Conservation (phyloP, 1,139 yeast species). For the Ogataea hybrid region DNA sequence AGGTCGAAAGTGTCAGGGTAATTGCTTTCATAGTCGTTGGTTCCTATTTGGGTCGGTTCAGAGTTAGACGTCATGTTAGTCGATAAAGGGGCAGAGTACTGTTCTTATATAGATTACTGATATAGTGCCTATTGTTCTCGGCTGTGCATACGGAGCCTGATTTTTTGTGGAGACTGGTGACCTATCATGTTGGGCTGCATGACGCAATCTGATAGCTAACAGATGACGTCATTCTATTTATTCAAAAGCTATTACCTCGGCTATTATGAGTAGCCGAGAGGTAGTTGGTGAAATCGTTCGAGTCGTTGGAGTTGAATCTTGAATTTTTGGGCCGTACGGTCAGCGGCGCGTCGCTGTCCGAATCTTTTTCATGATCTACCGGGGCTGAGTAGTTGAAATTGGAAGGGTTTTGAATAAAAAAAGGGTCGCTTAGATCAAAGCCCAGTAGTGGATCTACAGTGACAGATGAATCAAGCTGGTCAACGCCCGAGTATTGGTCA, state of each 20-base stretch:
- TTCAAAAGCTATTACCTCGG: slow-evolving; percentile 13
- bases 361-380: slow-evolving; percentile 2
- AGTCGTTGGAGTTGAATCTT: slow-evolving; percentile 21
- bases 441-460: slow-evolving; percentile 29
- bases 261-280: slow-evolving; percentile 9
- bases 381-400: slow-evolving; percentile 23
- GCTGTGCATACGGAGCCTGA: not conserved
- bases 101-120: not conserved
- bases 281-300: slow-evolving; percentile 18
- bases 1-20: not conserved
- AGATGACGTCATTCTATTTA: not conserved
- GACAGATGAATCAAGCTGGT: slow-evolving; percentile 7
- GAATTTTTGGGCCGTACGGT: slow-evolving; percentile 14
- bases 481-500: slow-evolving; percentile 2
- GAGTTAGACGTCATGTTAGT: not conserved
- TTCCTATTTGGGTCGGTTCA: not conserved
- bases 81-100: too few relatives aligned
- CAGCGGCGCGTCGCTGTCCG: not conserved
- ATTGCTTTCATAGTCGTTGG: not conserved
- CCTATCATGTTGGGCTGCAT: not conserved
- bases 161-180: too few relatives aligned
- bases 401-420: slow-evolving; percentile 31
- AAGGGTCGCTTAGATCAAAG: slow-evolving; percentile 32
- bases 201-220: not conserved
- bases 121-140: not conserved